Base-by-base conservation (phyloP, 2,329 filamentous ascomycete genomes). In the Penicillium sp. region DNA sequence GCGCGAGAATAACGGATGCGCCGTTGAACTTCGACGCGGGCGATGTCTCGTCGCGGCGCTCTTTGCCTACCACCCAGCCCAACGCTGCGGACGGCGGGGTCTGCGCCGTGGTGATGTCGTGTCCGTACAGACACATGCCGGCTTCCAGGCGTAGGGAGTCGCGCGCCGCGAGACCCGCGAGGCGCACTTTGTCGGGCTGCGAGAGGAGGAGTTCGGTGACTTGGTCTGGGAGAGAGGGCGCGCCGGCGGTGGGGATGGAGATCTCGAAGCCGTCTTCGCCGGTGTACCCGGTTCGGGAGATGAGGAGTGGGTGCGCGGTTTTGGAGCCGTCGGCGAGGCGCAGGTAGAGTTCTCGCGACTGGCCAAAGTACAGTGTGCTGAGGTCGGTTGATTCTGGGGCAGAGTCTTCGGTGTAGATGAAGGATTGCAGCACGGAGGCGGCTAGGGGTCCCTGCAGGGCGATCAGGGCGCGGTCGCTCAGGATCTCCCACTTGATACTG, bases 51-150 rank as follows among this genome's bases (percentile, higher is more conserved):
- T 82, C 76, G 54, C 87, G 87, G 18, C 93, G 85, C 56, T 87
- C 84, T 69, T 91, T 91, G 62, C 89, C 87, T 59, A 99, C 86
- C 67, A 97, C 83, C 93, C 94, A 99, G 59, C 79, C 79, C 0
- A 90, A 75, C 1, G 78, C 80, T 1, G 82, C 87, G 68, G 85
- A 83, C 4, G 88, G 84, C 1, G 87, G 87, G 1, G 87, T 89
- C 11, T 83, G 88, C 0, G 78, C 78, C 57, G 96, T 93, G 71
- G 95, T 86, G 38, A 99, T 83, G 72, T 99, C 94, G 76, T 97
- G 91, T n/a, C 94, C 94, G 76, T 99, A 99, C n/a, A 99, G 82
- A 74, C 94, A 99, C 93, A 99, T 96, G 60, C 94, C 94, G 0
- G 94, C 94, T 77, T 99, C 94, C 28, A 99, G 85, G 47, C 94